Evolutionary conservation across 2,329 filamentous ascomycete genomes (phyloP).

Genomic region (Graphilbum ipis-grandicollis): DNA sequence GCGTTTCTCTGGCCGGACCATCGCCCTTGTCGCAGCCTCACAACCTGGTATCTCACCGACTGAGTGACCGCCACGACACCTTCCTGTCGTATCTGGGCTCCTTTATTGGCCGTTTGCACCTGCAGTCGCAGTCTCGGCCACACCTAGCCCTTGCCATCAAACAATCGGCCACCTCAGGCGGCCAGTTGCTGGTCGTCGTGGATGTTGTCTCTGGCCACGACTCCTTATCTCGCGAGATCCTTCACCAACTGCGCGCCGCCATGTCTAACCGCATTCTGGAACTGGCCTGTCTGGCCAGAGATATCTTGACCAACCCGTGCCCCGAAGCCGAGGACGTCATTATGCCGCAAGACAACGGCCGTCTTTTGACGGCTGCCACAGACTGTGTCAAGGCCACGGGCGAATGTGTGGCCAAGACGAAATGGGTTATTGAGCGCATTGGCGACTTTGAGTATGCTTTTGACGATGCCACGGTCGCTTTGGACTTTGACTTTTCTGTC

Average conservation of each 20-base stretch:
- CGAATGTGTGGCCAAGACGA: slow-evolving; percentile 78
- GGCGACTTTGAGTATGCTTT: slow-evolving; percentile 83
- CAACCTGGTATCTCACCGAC: slow-evolving; percentile 67
- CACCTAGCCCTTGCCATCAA: slow-evolving; percentile 71
- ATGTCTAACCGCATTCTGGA: slow-evolving; percentile 71
- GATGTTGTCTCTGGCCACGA: slow-evolving; percentile 71
- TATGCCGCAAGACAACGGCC: slow-evolving; percentile 60
- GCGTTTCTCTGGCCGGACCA: slow-evolving; percentile 58
- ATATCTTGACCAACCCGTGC: slow-evolving; percentile 56
- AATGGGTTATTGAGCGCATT: slow-evolving; percentile 69
- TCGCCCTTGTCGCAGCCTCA: slow-evolving; percentile 44
- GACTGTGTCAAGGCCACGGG: slow-evolving; percentile 79
- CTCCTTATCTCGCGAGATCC: slow-evolving; percentile 43
- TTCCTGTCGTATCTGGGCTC: slow-evolving; percentile 84
- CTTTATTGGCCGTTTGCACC: slow-evolving; percentile 76
- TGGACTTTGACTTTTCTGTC: slow-evolving; percentile 42
- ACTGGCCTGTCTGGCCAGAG: slow-evolving; percentile 63
- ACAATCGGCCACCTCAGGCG: slow-evolving; percentile 68
- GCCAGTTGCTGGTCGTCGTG: slow-evolving; percentile 60
- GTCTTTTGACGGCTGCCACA: slow-evolving; percentile 63
- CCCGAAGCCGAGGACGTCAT: slow-evolving; percentile 61
- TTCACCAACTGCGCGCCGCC: slow-evolving; percentile 51
- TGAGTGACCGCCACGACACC: slow-evolving; percentile 66
- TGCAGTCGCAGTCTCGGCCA: slow-evolving; percentile 79
- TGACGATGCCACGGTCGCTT: slow-evolving; percentile 27